Evolutionary conservation across 1,284 basidiomycete species (phyloP).

Genomic region (Apiotrichum gracile): DNA sequence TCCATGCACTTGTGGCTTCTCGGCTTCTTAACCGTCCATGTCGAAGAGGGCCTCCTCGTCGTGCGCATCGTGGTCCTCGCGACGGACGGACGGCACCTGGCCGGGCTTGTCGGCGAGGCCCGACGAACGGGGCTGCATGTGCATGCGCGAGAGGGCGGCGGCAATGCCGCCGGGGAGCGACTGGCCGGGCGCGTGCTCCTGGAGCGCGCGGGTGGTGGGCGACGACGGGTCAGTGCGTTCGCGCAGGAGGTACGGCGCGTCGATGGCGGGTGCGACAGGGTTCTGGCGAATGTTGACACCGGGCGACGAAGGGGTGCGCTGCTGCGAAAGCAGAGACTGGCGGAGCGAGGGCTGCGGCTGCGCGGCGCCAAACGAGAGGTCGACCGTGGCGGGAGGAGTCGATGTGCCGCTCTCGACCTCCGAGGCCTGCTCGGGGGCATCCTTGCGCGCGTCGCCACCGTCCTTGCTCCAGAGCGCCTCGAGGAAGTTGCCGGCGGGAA

Average conservation of each 20-base stretch:
- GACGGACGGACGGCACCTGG: slow-evolving; percentile 4
- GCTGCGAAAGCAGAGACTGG: slow-evolving; percentile 34
- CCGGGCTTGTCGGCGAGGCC: slow-evolving; percentile 1
- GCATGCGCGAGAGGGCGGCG: slow-evolving; percentile 42
- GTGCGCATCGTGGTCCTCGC: slow-evolving; percentile 17
- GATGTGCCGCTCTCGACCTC: neutral
- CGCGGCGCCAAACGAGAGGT: slow-evolving; percentile 28
- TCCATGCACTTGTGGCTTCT: neutral
- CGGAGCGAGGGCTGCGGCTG: slow-evolving; percentile 21
- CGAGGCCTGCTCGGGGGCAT: neutral
- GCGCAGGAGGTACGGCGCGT: slow-evolving; percentile 28
- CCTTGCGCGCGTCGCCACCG: slow-evolving; percentile 38
- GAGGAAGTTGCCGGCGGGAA: slow-evolving; percentile 36
- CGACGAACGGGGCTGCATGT: slow-evolving; percentile 24
- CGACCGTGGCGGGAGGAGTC: slow-evolving; percentile 2
- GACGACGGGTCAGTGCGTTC: slow-evolving; percentile 29
- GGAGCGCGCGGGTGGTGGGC: slow-evolving; percentile 34
- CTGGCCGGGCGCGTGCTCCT: slow-evolving; percentile 46
- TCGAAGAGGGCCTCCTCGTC: slow-evolving; percentile 21
- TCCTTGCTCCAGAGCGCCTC: slow-evolving; percentile 42
- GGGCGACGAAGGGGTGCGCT: slow-evolving; percentile 16
- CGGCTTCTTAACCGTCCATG: slow-evolving; percentile 12
- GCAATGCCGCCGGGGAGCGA: slow-evolving; percentile 45
- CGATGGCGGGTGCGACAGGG: slow-evolving; percentile 15
- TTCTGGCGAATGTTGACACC: slow-evolving; percentile 5